Percentiles rank a stretch among this genome's conserved stretches.
Evolutionary conservation across 495 filamentous ascomycete species (phyloP).

Genomic region (Penicillium steckii): DNA sequence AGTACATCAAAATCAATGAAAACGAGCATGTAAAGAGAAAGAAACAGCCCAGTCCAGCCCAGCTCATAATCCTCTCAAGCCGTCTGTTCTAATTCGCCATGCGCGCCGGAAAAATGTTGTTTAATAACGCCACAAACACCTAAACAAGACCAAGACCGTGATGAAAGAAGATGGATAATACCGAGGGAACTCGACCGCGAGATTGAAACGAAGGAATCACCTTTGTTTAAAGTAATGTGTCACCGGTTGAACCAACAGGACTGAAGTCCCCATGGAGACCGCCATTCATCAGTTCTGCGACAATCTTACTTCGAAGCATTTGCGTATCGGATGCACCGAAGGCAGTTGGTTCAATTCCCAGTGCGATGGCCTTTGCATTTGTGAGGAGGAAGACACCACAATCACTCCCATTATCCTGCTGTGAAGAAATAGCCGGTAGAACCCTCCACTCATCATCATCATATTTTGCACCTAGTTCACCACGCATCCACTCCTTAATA

Average conservation of each 20-base stretch:
- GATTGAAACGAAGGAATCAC: neutral
- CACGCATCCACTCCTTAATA: conserved; percentile 55
- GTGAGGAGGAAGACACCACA: conserved; percentile 80
- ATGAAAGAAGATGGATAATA: neutral
- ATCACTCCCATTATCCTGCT: conserved; percentile 70
- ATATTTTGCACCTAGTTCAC: conserved; percentile 57
- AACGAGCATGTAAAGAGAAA: conserved; percentile 5
- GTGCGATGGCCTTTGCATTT: conserved; percentile 66
- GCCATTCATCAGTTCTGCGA: conserved; percentile 66
- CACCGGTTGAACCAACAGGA: conserved; percentile 21
- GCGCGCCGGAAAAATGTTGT: conserved; percentile 14
- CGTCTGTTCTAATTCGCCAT: conserved; percentile 18
- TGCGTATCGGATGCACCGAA: conserved; percentile 58
- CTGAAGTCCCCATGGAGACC: conserved; percentile 54
- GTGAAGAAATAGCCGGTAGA: conserved; percentile 43
- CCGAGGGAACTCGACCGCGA: neutral
- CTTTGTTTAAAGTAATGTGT: conserved; percentile 25
- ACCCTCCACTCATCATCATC: conserved; percentile 62
- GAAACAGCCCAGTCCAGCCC: neutral
- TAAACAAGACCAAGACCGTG: neutral
- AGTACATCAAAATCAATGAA: conserved; percentile 17
- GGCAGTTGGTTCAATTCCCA: conserved; percentile 60
- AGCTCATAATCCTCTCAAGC: neutral
- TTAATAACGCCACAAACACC: conserved; percentile 10
- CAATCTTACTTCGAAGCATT: conserved; percentile 60